Evolutionary conservation across 108 stramenopile species (phyloP).

Genomic region (Cyclostephanos invisitatus): DNA sequence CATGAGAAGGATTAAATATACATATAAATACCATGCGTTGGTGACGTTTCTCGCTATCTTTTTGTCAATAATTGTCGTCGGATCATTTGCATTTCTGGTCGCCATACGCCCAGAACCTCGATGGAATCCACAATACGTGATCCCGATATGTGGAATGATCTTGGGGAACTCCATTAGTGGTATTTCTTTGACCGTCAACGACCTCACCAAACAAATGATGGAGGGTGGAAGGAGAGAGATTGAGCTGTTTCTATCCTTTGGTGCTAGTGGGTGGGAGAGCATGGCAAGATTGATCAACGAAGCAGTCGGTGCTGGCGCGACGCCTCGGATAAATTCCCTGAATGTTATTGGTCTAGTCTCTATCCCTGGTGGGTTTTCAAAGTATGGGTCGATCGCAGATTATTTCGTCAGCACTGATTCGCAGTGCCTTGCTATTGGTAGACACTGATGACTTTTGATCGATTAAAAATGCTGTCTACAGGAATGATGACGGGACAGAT

Average conservation of each 20-base stretch:
- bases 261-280: slow-evolving; percentile 61
- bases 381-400: neutral
- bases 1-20: slow-evolving; percentile 69
- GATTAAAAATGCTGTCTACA: neutral
- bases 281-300: slow-evolving; percentile 48
- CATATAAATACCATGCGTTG: slow-evolving; percentile 60
- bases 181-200: slow-evolving; percentile 62
- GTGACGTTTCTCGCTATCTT: slow-evolving; percentile 50
- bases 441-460: neutral
- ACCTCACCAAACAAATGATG: slow-evolving; percentile 55
- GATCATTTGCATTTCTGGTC: slow-evolving; percentile 68
- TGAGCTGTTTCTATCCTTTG: slow-evolving; percentile 68
- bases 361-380: slow-evolving; percentile 68
- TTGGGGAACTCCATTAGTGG: slow-evolving; percentile 86
- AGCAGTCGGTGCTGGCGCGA: slow-evolving; percentile 52
- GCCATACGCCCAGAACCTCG: slow-evolving; percentile 65
- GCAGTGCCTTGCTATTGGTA: neutral
- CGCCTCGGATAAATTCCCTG: slow-evolving; percentile 61
- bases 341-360: slow-evolving; percentile 81
- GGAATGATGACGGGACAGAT: slow-evolving; percentile 96
- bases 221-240: slow-evolving; percentile 57
- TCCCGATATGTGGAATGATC: slow-evolving; percentile 88
- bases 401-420: neutral
- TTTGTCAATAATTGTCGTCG: slow-evolving; percentile 52
- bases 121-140: slow-evolving; percentile 84